A percentile compares a stretch with the other conserved stretches of the same genome.
Conservation (phyloP, 768 basidiomycete genomes). For the Mycena vulgaris region DNA sequence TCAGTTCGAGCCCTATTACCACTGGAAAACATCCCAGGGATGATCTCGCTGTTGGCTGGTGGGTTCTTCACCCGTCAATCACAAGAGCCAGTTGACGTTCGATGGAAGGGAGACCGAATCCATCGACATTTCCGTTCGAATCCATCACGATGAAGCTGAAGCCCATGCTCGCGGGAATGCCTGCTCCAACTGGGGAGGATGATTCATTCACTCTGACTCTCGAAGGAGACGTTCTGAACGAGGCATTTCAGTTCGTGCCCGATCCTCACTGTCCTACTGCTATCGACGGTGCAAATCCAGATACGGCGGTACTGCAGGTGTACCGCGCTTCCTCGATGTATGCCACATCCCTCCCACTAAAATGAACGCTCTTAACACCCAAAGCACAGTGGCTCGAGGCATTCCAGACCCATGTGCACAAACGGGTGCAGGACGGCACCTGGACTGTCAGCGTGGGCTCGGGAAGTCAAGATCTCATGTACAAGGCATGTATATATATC, state of each 20-base stretch:
- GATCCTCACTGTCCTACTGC: not conserved
- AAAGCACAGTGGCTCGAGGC: constrained; percentile 48
- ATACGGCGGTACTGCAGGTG: constrained; percentile 58
- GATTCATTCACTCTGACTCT: constrained; percentile 48
- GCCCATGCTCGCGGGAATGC: constrained; percentile 47
- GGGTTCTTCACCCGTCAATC: too few relatives aligned
- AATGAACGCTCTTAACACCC: not conserved
- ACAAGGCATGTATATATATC: constrained; percentile 51
- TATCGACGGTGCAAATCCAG: not conserved
- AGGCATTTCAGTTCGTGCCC: constrained; percentile 52
- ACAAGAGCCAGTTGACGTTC: too few relatives aligned
- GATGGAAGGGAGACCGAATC: constrained; percentile 56
- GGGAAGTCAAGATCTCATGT: constrained; percentile 65
- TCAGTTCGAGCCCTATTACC: constrained; percentile 62
- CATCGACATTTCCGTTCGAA: constrained; percentile 58
- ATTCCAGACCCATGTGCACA: constrained; percentile 59
- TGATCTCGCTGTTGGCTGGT: constrained; percentile 49
- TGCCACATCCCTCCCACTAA: too few relatives aligned
- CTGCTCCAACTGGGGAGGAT: constrained; percentile 8
- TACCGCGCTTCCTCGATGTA: constrained; percentile 46
- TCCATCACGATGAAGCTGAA: constrained; percentile 53
- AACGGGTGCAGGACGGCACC: constrained; percentile 46
- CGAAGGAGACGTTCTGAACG: constrained; percentile 51
- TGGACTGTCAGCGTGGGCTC: constrained; percentile 61
- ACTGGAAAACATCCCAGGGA: constrained; percentile 57